phyloP scores from a whole-genome alignment of 108 stramenopile species.

The Epipyxis sp. region DNA sequence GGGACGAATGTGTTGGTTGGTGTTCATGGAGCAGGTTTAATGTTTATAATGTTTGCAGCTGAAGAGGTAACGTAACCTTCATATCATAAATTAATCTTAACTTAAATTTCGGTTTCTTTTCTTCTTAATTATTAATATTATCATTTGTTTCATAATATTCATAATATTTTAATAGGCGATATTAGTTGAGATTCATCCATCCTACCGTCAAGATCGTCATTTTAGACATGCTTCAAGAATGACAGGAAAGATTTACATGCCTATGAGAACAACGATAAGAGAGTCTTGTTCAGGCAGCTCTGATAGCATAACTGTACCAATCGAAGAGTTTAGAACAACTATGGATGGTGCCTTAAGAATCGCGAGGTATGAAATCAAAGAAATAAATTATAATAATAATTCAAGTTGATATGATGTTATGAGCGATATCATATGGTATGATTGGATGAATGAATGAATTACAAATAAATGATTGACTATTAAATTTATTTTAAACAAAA shows the following conservation, averaged over 20 bases:
- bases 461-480: not conserved
- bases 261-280: conserved; percentile 23
- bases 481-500: too few relatives aligned
- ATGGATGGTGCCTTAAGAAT: conserved; percentile 40
- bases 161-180: conserved; percentile 26
- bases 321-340: conserved; percentile 30
- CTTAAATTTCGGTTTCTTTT: too few relatives aligned
- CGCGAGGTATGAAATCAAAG: too few relatives aligned
- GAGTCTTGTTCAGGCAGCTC: conserved; percentile 37
- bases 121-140: too few relatives aligned
- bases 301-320: conserved; percentile 28
- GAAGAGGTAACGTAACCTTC: conserved; percentile 42
- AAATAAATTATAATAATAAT: too few relatives aligned
- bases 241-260: conserved; percentile 40
- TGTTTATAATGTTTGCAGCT: conserved; percentile 43
- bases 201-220: conserved; percentile 41
- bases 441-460: too few relatives aligned
- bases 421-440: too few relatives aligned
- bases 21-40: conserved; percentile 43
- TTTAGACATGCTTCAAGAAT: conserved; percentile 38
- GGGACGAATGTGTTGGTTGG: conserved; percentile 36
- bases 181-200: conserved; percentile 42
- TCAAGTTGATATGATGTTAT: too few relatives aligned
- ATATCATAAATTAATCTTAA: too few relatives aligned
- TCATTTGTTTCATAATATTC: too few relatives aligned